Percentiles rank a stretch among this genome's conserved stretches.
These are phyloP conservation scores for Taiozyma sp. DNA, from an alignment of 1,139 yeast species.

Conservation along the genomic window DNA sequence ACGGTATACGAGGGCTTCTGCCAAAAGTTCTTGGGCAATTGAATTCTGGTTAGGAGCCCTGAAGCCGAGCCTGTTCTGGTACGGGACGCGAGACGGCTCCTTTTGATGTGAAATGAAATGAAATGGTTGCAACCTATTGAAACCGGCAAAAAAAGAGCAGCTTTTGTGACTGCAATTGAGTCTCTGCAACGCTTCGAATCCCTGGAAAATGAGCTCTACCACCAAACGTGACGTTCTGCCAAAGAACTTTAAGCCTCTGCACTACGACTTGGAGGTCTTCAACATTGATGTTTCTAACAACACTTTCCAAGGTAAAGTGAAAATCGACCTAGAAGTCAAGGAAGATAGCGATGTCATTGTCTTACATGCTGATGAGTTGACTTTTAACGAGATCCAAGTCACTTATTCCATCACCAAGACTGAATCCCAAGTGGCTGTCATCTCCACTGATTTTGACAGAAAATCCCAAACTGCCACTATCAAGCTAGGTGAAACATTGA, in stretches of 20 bases:
- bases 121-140: not conserved
- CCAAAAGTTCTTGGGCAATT: not conserved
- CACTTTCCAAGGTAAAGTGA: slow-evolving; percentile 60
- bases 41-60: not conserved
- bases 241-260: slow-evolving; percentile 61
- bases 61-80: not conserved
- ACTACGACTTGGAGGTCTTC: slow-evolving; percentile 47
- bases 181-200: not conserved
- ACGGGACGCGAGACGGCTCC: not conserved
- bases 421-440: slow-evolving; percentile 25
- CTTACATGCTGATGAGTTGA: slow-evolving; percentile 45
- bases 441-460: slow-evolving; percentile 37
- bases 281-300: slow-evolving; percentile 20
- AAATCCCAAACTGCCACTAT: slow-evolving; percentile 63
- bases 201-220: slow-evolving; percentile 3
- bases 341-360: slow-evolving; percentile 64
- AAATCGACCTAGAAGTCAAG: slow-evolving; percentile 58
- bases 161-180: not conserved
- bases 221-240: slow-evolving; percentile 60
- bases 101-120: not conserved
- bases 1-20: not conserved
- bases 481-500: slow-evolving; percentile 40
- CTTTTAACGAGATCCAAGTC: slow-evolving; percentile 16
- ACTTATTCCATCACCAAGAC: slow-evolving; percentile 19
- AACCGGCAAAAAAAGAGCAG: not conserved